These are phyloP conservation scores for Chaetomiaceae sp. DNA, from an alignment of 2,329 filamentous ascomycete species.

Conservation along the genomic window DNA sequence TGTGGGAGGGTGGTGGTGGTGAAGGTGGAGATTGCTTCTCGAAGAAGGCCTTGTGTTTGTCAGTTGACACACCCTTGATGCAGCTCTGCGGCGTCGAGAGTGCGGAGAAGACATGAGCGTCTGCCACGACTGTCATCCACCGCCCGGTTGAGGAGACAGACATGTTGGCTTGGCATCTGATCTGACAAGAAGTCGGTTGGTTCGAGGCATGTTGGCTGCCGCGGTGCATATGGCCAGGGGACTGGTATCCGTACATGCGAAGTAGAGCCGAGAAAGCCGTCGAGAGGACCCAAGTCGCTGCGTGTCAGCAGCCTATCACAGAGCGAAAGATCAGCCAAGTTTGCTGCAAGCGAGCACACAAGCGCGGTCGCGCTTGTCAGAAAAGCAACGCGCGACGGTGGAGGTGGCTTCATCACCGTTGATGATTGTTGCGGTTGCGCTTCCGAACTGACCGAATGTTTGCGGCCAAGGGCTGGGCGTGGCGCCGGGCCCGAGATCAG, in stretches of 20 bases:
- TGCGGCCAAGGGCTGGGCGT: not conserved
- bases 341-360: not conserved
- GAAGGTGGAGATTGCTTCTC: not conserved
- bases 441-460: not conserved
- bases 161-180: not conserved
- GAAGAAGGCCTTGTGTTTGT: not conserved
- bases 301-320: not conserved
- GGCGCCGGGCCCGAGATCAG: constrained; percentile 4
- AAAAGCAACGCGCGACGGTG: not conserved
- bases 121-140: constrained; percentile 3
- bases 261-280: no score
- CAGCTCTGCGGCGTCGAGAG: constrained; percentile 8
- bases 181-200: no score
- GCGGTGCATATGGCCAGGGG: no score
- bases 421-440: no score
- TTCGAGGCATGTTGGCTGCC: no score
- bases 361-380: not conserved
- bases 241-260: no score
- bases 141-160: no score
- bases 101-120: constrained; percentile 7
- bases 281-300: no score
- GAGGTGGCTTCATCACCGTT: not conserved
- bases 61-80: constrained; percentile 12
- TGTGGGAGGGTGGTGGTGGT: not conserved
- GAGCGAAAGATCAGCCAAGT: not conserved